Percentiles rank a stretch among this genome's conserved stretches.
These are phyloP conservation scores for Rhodotorula diobovata DNA, from an alignment of 768 basidiomycete species.

Conservation along the genomic window DNA sequence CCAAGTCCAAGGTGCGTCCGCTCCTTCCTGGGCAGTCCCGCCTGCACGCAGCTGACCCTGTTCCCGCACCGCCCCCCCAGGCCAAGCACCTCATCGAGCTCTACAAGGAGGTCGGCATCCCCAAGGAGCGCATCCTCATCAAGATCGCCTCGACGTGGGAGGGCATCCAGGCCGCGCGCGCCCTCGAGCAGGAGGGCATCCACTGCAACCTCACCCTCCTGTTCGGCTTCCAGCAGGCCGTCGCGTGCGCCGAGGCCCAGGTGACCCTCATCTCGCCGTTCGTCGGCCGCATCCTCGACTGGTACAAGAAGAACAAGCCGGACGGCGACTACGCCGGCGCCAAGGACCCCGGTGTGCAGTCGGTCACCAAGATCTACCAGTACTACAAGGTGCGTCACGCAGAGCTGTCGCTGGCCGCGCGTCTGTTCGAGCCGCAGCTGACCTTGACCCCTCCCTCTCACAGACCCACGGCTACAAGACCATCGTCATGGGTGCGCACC, in stretches of 20 bases:
- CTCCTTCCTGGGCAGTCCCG: background rate
- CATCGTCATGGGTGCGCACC: slow-evolving; percentile 53
- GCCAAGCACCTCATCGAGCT: slow-evolving; percentile 72
- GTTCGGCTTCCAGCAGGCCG: slow-evolving; percentile 97
- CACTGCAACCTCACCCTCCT: slow-evolving; percentile 99
- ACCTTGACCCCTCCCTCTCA: background rate
- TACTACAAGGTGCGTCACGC: slow-evolving; percentile 45
- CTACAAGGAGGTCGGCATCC: slow-evolving; percentile 88
- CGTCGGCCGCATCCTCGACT: slow-evolving; percentile 89
- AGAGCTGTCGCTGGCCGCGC: background rate
- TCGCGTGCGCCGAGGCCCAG: slow-evolving; percentile 96
- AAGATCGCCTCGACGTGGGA: slow-evolving; percentile 99
- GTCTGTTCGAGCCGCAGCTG: background rate
- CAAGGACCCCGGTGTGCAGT: slow-evolving; percentile 90
- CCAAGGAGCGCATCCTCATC: slow-evolving; percentile 91
- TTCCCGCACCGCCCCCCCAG: slow-evolving; percentile 44
- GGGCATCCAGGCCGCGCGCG: slow-evolving; percentile 97
- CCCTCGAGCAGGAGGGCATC: slow-evolving; percentile 87
- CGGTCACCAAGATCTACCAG: slow-evolving; percentile 95
- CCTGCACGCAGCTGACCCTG: background rate
- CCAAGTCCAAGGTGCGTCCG: slow-evolving; percentile 69
- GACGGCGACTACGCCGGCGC: slow-evolving; percentile 85
- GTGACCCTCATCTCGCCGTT: slow-evolving; percentile 99
- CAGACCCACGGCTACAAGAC: slow-evolving; percentile 91
- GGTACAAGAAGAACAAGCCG: slow-evolving; percentile 84